phyloP scores from a whole-genome alignment of 2,329 filamentous ascomycete genomes.

The Talaromyces piceae region DNA sequence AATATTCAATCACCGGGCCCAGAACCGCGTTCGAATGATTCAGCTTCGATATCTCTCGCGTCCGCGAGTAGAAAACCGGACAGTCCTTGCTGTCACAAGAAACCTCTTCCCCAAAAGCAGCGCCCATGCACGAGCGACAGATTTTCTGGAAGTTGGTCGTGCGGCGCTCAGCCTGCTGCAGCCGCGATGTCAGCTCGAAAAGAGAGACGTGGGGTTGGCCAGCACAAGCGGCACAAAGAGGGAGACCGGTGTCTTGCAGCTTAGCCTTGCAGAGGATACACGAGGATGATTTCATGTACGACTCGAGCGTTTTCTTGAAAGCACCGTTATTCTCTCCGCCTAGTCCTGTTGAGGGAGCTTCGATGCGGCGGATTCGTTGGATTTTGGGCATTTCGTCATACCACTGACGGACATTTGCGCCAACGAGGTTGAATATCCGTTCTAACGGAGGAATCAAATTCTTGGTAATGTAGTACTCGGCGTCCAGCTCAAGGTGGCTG shows the following conservation, averaged over 20 bases:
- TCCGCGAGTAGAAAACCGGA: slow-evolving; percentile 69
- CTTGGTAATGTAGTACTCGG: slow-evolving; percentile 95
- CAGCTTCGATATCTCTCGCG: slow-evolving; percentile 29
- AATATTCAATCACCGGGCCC: slow-evolving; percentile 28
- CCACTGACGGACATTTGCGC: slow-evolving; percentile 84
- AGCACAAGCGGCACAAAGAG: slow-evolving; percentile 35
- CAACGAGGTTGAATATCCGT: slow-evolving; percentile 92
- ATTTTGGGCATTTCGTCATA: slow-evolving; percentile 96
- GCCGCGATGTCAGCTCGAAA: slow-evolving; percentile 53
- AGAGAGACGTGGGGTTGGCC: slow-evolving; percentile 49
- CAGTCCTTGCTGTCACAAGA: slow-evolving; percentile 86
- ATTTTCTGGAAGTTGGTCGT: slow-evolving; percentile 59
- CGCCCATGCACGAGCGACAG: slow-evolving; percentile 71
- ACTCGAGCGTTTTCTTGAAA: slow-evolving; percentile 66
- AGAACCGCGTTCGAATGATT: slow-evolving; percentile 30
- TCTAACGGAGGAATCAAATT: slow-evolving; percentile 92
- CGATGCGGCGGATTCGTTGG: slow-evolving; percentile 63
- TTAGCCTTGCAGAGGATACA: slow-evolving; percentile 70
- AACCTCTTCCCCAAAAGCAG: slow-evolving; percentile 69
- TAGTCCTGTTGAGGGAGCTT: slow-evolving; percentile 27
- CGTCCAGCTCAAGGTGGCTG: slow-evolving; percentile 72
- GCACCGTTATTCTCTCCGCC: slow-evolving; percentile 14
- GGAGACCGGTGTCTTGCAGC: slow-evolving; percentile 36
- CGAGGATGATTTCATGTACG: slow-evolving; percentile 75
- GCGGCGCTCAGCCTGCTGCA: slow-evolving; percentile 58